These are phyloP conservation scores for rapeseed (Brassica napus) DNA, from an alignment of 345 rosid species.

Conservation along the genomic window DNA sequence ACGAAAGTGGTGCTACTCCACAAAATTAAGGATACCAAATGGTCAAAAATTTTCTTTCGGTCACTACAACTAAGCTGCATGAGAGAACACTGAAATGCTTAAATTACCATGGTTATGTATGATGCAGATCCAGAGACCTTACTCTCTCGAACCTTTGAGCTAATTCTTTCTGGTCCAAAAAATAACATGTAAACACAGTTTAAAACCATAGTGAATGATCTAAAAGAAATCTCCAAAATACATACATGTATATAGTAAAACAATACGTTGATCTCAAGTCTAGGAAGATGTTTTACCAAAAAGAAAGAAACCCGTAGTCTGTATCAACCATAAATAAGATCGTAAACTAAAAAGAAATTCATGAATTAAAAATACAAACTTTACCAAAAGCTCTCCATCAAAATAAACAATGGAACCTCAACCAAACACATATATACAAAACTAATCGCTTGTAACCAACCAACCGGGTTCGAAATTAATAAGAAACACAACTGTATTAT, in stretches of 20 bases:
- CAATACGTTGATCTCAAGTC: conserved; percentile 49
- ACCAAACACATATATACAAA: background rate
- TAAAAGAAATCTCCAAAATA: background rate
- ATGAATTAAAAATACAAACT: conserved; percentile 2
- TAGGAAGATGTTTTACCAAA: conserved; percentile 45
- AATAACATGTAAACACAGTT: conserved; percentile 9
- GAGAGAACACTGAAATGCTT: background rate
- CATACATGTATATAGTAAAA: background rate
- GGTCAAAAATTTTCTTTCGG: background rate
- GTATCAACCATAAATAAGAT: background rate
- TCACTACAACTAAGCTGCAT: background rate
- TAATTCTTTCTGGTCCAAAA: conserved; percentile 51
- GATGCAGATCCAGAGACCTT: conserved; percentile 66
- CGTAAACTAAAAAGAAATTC: background rate
- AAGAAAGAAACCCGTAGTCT: too few species aligned
- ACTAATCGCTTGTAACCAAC: background rate
- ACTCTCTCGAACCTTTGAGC: conserved; percentile 63
- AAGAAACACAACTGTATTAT: too few species aligned
- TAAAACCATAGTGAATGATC: background rate
- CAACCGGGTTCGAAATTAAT: background rate
- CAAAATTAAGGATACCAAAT: background rate
- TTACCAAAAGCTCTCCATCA: background rate
- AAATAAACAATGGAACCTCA: background rate
- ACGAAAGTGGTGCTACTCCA: background rate
- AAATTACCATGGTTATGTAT: background rate